phyloP scores from a whole-genome alignment of 305 asterid genomes.

The Coffea humblotiana region DNA sequence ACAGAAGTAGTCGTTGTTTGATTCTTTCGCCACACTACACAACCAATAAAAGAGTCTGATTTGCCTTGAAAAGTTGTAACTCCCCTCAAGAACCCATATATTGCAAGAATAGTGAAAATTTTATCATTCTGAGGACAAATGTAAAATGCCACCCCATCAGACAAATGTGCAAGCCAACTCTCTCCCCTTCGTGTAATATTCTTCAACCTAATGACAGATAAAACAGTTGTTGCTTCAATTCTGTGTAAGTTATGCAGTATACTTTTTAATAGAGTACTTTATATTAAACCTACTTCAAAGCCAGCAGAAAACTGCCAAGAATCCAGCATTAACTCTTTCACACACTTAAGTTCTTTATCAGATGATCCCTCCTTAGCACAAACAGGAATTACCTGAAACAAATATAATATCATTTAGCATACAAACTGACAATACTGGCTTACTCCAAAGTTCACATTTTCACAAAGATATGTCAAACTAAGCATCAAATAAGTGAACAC shows the following conservation, averaged over 20 bases:
- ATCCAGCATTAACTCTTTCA: constrained; percentile 26
- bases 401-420: neutral
- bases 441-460: neutral
- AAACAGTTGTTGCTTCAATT: neutral
- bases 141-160: constrained; percentile 26
- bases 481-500: neutral
- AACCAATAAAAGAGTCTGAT: constrained; percentile 30
- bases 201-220: constrained; percentile 23
- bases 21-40: constrained; percentile 36
- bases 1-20: constrained; percentile 8
- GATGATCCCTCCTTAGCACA: constrained; percentile 30
- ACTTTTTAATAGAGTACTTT: neutral
- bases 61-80: constrained; percentile 22
- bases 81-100: constrained; percentile 27
- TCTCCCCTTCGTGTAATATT: constrained; percentile 20
- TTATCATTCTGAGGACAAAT: constrained; percentile 29
- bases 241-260: neutral
- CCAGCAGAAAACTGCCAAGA: neutral
- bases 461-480: neutral
- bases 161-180: constrained; percentile 30
- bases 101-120: constrained; percentile 33
- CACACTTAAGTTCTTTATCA: constrained; percentile 19
- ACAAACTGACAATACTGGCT: neutral
- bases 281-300: neutral
- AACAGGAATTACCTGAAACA: constrained; percentile 31